These are phyloP conservation scores for Myxozyma kluyveri DNA, from an alignment of 805 yeast genomes.

Conservation along the genomic window DNA sequence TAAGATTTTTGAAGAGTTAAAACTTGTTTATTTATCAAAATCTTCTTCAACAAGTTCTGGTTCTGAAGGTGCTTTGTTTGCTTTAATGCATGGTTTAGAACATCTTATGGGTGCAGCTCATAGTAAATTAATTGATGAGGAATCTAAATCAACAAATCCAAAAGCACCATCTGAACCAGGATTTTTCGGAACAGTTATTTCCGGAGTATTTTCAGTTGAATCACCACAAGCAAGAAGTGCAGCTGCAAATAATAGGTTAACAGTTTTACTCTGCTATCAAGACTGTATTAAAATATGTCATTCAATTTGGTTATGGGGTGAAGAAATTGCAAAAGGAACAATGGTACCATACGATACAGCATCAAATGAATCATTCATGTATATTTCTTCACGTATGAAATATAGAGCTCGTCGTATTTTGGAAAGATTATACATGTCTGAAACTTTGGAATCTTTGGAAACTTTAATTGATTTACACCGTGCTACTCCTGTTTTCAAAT, in stretches of 20 bases:
- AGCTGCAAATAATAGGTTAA: slow-evolving; percentile 53
- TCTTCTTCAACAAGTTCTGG: slow-evolving; percentile 8
- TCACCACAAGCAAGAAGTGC: slow-evolving; percentile 47
- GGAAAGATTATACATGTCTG: slow-evolving; percentile 62
- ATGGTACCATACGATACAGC: slow-evolving; percentile 27
- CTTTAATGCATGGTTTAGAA: slow-evolving; percentile 58
- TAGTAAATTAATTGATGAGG: slow-evolving; percentile 38
- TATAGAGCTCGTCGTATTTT: slow-evolving; percentile 64
- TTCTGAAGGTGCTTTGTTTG: slow-evolving; percentile 42
- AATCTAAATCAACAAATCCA: slow-evolving; percentile 20
- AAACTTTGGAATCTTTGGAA: slow-evolving; percentile 71
- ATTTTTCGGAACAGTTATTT: slow-evolving; percentile 54
- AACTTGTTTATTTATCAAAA: slow-evolving; percentile 20
- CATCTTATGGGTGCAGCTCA: slow-evolving; percentile 61
- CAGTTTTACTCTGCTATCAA: slow-evolving; percentile 62
- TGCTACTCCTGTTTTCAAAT: slow-evolving; percentile 48
- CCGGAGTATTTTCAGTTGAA: slow-evolving; percentile 75
- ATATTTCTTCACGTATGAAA: slow-evolving; percentile 59
- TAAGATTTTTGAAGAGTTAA: slow-evolving; percentile 37
- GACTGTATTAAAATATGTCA: slow-evolving; percentile 56
- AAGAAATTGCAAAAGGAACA: slow-evolving; percentile 35
- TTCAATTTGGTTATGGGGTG: slow-evolving; percentile 71
- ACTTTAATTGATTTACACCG: slow-evolving; percentile 48
- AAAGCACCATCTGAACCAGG: slow-evolving; percentile 45
- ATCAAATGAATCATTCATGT: slow-evolving; percentile 41